A percentile compares a stretch with the other conserved stretches of the same genome.
Conservation (phyloP, 371 early-diverging fungal genomes). For the Cokeromyces recurvatus region DNA sequence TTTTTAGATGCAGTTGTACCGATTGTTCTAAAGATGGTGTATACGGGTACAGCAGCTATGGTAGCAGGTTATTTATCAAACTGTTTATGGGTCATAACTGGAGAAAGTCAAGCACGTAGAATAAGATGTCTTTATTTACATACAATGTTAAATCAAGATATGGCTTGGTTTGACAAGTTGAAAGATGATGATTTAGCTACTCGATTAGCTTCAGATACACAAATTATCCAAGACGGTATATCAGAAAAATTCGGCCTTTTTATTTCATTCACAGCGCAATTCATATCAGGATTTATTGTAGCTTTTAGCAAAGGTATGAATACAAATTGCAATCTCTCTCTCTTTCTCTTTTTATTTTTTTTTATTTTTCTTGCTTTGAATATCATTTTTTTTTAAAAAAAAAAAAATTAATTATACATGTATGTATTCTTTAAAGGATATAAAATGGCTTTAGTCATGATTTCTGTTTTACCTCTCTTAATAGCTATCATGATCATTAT, state of each 20-base stretch:
- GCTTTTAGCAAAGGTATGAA: slow-evolving; percentile 59
- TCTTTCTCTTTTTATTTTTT: too few species aligned
- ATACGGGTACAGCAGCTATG: slow-evolving; percentile 28
- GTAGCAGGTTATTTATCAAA: slow-evolving; percentile 27
- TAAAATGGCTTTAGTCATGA: slow-evolving; percentile 72
- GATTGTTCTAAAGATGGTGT: slow-evolving; percentile 26
- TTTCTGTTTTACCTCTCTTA: slow-evolving; percentile 63
- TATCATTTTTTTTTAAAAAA: too few species aligned
- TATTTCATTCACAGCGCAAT: slow-evolving; percentile 48
- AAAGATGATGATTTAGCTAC: slow-evolving; percentile 59
- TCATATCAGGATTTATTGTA: slow-evolving; percentile 7
- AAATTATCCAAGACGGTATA: slow-evolving; percentile 79
- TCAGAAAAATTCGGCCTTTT: slow-evolving; percentile 77
- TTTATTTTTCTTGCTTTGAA: not conserved
- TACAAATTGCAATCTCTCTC: not conserved
- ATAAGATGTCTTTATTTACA: slow-evolving; percentile 51
- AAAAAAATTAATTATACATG: too few species aligned
- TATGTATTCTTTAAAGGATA: slow-evolving; percentile 58
- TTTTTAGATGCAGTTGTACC: slow-evolving; percentile 8
- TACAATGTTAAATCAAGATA: slow-evolving; percentile 77
- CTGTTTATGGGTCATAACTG: slow-evolving; percentile 31
- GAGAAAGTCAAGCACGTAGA: slow-evolving; percentile 23
- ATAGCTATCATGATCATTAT: slow-evolving; percentile 45
- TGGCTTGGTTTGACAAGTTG: slow-evolving; percentile 78
- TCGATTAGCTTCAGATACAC: slow-evolving; percentile 65